A percentile compares a stretch with the other conserved stretches of the same genome.
Conservation (phyloP, 441 rosid genomes). For the Jatropha podagrica region DNA sequence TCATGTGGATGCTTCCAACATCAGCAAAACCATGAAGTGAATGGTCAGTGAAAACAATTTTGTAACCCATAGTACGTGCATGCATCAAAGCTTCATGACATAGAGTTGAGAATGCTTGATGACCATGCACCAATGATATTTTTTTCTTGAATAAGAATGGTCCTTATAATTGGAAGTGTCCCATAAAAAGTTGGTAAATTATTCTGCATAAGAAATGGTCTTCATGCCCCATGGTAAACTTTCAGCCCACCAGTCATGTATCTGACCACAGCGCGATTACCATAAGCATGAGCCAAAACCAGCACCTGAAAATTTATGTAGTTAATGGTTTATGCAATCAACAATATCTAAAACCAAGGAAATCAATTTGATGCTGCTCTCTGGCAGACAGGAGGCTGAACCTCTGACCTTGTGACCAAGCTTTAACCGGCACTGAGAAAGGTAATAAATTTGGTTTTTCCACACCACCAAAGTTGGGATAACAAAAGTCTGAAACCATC, state of each 20-base stretch:
- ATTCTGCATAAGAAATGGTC: conserved; percentile 73
- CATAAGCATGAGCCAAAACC: conserved; percentile 94
- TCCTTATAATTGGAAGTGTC: conserved; percentile 70
- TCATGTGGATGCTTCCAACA: conserved; percentile 97
- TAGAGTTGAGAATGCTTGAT: conserved; percentile 96
- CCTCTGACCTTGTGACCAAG: conserved; percentile 86
- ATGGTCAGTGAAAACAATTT: conserved; percentile 90
- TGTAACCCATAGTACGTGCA: conserved; percentile 91
- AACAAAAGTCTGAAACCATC: conserved; percentile 98
- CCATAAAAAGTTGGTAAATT: conserved; percentile 77
- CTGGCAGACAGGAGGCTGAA: background rate
- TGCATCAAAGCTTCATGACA: conserved; percentile 99
- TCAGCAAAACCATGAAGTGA: conserved; percentile 92
- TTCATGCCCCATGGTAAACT: conserved; percentile 84
- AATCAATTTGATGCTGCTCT: background rate
- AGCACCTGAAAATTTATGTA: conserved; percentile 59
- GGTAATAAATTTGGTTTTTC: conserved; percentile 87
- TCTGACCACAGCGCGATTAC: conserved; percentile 81
- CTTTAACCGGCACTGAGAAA: conserved; percentile 85
- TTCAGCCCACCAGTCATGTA: conserved; percentile 86
- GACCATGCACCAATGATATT: conserved; percentile 87
- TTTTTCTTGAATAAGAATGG: conserved; percentile 72
- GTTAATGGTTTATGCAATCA: conserved; percentile 11
- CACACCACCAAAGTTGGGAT: conserved; percentile 98
- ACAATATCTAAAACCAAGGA: background rate